Percentiles rank a stretch among this genome's conserved stretches.
phyloP scores from a whole-genome alignment of 352 stramenopile genomes.

The Nothophytophthora sp. region DNA sequence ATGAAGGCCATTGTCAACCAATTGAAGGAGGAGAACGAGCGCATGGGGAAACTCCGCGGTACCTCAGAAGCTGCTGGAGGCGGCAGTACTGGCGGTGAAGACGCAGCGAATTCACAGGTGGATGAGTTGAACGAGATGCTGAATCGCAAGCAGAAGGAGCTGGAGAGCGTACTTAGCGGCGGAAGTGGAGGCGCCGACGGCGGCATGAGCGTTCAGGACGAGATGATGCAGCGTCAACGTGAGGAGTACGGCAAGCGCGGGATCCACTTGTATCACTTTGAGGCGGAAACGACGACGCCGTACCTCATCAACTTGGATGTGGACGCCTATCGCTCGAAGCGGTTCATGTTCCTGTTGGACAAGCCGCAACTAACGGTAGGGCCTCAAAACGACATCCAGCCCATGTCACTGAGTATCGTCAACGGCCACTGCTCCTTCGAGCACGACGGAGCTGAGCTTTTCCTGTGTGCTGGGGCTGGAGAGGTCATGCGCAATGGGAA shows the following conservation, averaged over 20 bases:
- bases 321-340: slow-evolving; percentile 91
- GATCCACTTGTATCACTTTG: slow-evolving; percentile 90
- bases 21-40: slow-evolving; percentile 83
- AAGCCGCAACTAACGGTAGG: slow-evolving; percentile 53
- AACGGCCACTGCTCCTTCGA: slow-evolving; percentile 87
- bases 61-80: no score
- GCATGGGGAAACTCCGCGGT: slow-evolving; percentile 63
- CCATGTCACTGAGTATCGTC: slow-evolving; percentile 90
- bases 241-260: slow-evolving; percentile 92
- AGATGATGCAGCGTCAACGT: slow-evolving; percentile 86
- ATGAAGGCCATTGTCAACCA: slow-evolving; percentile 91
- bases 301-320: slow-evolving; percentile 95
- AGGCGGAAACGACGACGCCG: slow-evolving; percentile 75
- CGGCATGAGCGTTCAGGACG: slow-evolving; percentile 67
- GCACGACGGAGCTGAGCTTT: slow-evolving; percentile 41
- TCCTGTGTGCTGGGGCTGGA: slow-evolving; percentile 69
- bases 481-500: slow-evolving; percentile 90
- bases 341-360: slow-evolving; percentile 92
- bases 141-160: slow-evolving; percentile 69
- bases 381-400: slow-evolving; percentile 90
- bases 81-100: slow-evolving; percentile 31
- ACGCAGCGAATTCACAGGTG: slow-evolving; percentile 31
- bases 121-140: slow-evolving; percentile 69
- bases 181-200: slow-evolving; percentile 36
- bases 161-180: slow-evolving; percentile 66